Percentiles rank a stretch among this genome's conserved stretches.
Evolutionary conservation across 306 rosid species (phyloP).

Genomic region (Hylodesmum podocarpum): DNA sequence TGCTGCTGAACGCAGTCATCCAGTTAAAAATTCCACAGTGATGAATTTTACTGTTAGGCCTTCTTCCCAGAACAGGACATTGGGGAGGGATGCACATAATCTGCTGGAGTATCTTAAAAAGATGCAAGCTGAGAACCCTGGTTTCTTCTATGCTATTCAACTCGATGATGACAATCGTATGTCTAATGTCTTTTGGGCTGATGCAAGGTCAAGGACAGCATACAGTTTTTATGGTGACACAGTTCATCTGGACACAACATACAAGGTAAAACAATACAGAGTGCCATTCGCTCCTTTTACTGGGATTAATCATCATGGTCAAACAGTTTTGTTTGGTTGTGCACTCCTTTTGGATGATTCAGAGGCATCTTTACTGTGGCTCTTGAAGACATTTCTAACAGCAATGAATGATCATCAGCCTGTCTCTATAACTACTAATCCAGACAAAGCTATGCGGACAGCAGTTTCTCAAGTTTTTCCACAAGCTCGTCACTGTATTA

Average conservation of each 20-base stretch:
- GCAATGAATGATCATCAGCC: constrained; percentile 82
- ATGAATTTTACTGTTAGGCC: constrained; percentile 53
- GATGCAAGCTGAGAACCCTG: constrained; percentile 97
- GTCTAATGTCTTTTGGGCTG: constrained; percentile 90
- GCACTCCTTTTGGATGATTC: constrained; percentile 91
- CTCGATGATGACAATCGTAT: constrained; percentile 86
- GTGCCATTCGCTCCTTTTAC: constrained; percentile 91
- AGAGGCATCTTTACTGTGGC: constrained; percentile 81
- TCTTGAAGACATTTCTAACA: constrained; percentile 82
- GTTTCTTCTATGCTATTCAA: constrained; percentile 93
- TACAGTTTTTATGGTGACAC: constrained; percentile 84
- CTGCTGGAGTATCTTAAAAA: constrained; percentile 90
- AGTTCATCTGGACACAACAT: constrained; percentile 74
- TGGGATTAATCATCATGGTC: constrained; percentile 92
- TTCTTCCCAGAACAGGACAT: constrained; percentile 56
- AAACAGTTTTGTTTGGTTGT: constrained; percentile 82
- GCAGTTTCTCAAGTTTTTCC: constrained; percentile 89
- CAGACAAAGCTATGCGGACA: constrained; percentile 67
- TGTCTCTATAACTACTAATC: constrained; percentile 79
- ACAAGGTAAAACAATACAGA: constrained; percentile 64
- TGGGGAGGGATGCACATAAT: constrained; percentile 90
- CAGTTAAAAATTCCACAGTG: constrained; percentile 45
- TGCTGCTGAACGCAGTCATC: constrained; percentile 44
- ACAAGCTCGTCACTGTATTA: constrained; percentile 79
- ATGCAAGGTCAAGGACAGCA: constrained; percentile 82